Evolutionary conservation across 805 yeast species (phyloP).

Genomic region (Teunomyces panamensis): DNA sequence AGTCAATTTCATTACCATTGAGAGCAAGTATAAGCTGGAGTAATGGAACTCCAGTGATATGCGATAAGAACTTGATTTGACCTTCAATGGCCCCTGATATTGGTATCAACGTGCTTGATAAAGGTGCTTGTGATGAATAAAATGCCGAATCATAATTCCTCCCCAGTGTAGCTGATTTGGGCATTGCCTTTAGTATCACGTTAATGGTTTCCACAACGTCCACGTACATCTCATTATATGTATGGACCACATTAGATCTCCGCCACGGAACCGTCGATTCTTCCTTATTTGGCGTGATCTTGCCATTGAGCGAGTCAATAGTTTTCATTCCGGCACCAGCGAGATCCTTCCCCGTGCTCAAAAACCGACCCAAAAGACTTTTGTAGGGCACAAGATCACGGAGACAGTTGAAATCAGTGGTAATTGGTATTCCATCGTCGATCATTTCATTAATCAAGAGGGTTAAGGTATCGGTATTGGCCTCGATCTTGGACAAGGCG

Average conservation of each 20-base stretch:
- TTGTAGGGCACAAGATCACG: slow-evolving; percentile 68
- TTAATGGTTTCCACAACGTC: slow-evolving; percentile 71
- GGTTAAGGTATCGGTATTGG: slow-evolving; percentile 68
- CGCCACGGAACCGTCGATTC: slow-evolving; percentile 68
- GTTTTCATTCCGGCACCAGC: slow-evolving; percentile 25
- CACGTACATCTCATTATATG: slow-evolving; percentile 81
- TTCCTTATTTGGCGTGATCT: background rate
- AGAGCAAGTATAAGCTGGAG: slow-evolving; percentile 52
- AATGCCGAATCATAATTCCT: slow-evolving; percentile 20
- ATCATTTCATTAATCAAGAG: slow-evolving; percentile 73
- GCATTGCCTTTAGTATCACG: slow-evolving; percentile 45
- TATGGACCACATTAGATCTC: slow-evolving; percentile 60
- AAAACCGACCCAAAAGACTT: slow-evolving; percentile 51
- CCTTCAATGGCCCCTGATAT: slow-evolving; percentile 61
- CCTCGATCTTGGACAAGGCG: slow-evolving; percentile 55
- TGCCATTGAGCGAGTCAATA: slow-evolving; percentile 15
- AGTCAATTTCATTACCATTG: slow-evolving; percentile 46
- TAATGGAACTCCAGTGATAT: slow-evolving; percentile 75
- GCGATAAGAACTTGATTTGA: slow-evolving; percentile 56
- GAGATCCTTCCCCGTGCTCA: slow-evolving; percentile 39
- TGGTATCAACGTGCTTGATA: slow-evolving; percentile 32
- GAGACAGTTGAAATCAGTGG: slow-evolving; percentile 68
- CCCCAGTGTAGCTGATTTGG: slow-evolving; percentile 11
- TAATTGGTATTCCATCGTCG: slow-evolving; percentile 72
- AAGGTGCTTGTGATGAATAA: slow-evolving; percentile 14